These are phyloP conservation scores for Boletellus ananiceps DNA, from an alignment of 768 basidiomycete genomes.

Conservation along the genomic window DNA sequence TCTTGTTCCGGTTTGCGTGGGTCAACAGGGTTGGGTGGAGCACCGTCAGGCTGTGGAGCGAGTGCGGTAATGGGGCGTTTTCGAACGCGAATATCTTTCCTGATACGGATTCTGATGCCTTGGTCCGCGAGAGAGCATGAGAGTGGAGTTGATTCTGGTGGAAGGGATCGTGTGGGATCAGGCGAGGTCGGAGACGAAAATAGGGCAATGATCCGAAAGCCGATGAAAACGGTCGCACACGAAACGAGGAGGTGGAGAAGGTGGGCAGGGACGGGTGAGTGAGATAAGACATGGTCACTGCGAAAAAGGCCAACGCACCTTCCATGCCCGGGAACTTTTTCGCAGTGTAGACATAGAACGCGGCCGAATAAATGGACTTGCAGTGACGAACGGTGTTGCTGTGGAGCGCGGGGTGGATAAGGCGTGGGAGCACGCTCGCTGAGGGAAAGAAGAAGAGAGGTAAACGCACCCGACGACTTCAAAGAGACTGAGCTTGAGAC, in stretches of 20 bases:
- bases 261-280: constrained; percentile 3
- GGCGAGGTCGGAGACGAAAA: constrained; percentile 9
- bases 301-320: constrained; percentile 43
- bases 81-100: constrained; percentile 84
- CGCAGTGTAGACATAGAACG: constrained; percentile 93
- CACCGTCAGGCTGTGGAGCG: constrained; percentile 16
- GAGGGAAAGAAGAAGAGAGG: background rate
- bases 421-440: background rate
- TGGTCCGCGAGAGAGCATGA: constrained; percentile 92
- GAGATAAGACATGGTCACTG: constrained; percentile 20
- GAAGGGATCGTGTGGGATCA: background rate
- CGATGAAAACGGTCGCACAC: constrained; percentile 10
- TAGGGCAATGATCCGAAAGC: constrained; percentile 18
- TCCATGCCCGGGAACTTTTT: constrained; percentile 98
- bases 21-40: constrained; percentile 7
- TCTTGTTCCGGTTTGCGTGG: constrained; percentile 27
- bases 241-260: constrained; percentile 2
- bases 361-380: constrained; percentile 81
- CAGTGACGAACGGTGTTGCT: constrained; percentile 87
- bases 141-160: constrained; percentile 76
- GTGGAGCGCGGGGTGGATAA: constrained; percentile 5
- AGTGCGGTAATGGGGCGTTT: constrained; percentile 54
- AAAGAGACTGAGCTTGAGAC: constrained; percentile 66
- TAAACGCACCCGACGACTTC: constrained; percentile 84
- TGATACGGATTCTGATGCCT: constrained; percentile 91